Evolutionary conservation across 2,329 filamentous ascomycete genomes (phyloP).

Genomic region (Periconia macrospinosa): DNA sequence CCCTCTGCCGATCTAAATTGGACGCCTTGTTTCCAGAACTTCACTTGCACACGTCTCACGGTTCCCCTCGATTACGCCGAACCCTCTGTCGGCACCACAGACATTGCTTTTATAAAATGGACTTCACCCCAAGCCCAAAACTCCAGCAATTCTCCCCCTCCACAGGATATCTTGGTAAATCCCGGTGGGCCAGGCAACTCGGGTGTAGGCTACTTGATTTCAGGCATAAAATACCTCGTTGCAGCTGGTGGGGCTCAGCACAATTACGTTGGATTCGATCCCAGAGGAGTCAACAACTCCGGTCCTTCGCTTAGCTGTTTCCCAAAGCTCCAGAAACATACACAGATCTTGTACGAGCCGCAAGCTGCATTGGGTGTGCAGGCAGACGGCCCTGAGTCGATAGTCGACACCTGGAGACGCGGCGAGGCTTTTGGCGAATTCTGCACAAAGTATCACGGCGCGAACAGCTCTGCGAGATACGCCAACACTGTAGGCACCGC

Average conservation of each 20-base stretch:
- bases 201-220: constrained; percentile 41
- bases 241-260: constrained; percentile 30
- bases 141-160: constrained; percentile 44
- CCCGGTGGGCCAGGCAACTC: constrained; percentile 52
- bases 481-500: constrained; percentile 16
- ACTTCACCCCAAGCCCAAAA: constrained; percentile 40
- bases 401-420: constrained; percentile 1
- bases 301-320: constrained; percentile 36
- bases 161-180: constrained; percentile 53
- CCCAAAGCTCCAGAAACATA: constrained; percentile 13
- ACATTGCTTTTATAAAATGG: constrained; percentile 50
- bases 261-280: constrained; percentile 48
- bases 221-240: not conserved
- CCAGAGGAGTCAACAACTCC: constrained; percentile 44
- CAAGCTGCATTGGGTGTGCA: constrained; percentile 4
- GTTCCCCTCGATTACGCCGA: constrained; percentile 48
- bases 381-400: not conserved
- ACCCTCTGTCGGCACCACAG: constrained; percentile 29
- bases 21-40: constrained; percentile 48
- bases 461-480: constrained; percentile 12
- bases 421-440: constrained; percentile 15
- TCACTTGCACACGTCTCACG: constrained; percentile 52
- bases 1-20: too few relatives aligned
- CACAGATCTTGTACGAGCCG: constrained; percentile 2
- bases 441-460: constrained; percentile 10